A percentile compares a stretch with the other conserved stretches of the same genome.
Conservation (phyloP, 805 yeast species). For the Hanseniaspora guilliermondii region DNA sequence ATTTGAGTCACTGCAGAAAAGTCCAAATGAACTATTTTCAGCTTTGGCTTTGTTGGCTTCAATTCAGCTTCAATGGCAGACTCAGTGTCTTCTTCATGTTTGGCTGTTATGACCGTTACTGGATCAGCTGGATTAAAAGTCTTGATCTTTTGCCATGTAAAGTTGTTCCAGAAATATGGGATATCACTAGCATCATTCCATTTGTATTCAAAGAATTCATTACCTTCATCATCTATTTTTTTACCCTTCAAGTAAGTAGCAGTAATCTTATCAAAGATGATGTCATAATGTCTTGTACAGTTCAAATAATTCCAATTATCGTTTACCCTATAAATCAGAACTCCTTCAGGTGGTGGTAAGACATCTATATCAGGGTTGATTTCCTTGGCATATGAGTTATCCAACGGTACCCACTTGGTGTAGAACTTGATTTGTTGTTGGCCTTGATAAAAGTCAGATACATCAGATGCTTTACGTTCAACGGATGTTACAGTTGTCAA, state of each 20-base stretch:
- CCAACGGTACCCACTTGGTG: slow-evolving; percentile 59
- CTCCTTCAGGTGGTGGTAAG: slow-evolving; percentile 80
- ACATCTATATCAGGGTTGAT: slow-evolving; percentile 48
- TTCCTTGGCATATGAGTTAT: slow-evolving; percentile 28
- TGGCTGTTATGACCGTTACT: slow-evolving; percentile 14
- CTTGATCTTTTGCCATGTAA: slow-evolving; percentile 4
- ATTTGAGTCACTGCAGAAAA: slow-evolving; percentile 62
- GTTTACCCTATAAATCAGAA: slow-evolving; percentile 67
- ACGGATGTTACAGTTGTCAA: slow-evolving; percentile 1
- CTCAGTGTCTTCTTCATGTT: slow-evolving; percentile 16
- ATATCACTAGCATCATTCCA: slow-evolving; percentile 83
- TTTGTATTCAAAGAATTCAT: slow-evolving; percentile 39
- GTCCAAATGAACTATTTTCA: slow-evolving; percentile 67
- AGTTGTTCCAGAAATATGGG: slow-evolving; percentile 19
- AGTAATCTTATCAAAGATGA: slow-evolving; percentile 54
- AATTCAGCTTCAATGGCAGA: slow-evolving; percentile 17
- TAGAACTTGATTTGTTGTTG: slow-evolving; percentile 31
- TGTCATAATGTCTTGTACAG: slow-evolving; percentile 59
- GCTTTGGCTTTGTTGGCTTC: slow-evolving; percentile 41
- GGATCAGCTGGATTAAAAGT: slow-evolving; percentile 18
- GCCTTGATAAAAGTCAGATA: background rate
- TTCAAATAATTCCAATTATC: slow-evolving; percentile 79
- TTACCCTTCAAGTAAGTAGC: slow-evolving; percentile 49
- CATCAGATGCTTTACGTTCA: slow-evolving; percentile 11
- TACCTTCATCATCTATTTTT: slow-evolving; percentile 30